Conservation (phyloP, 768 basidiomycete species). For the Naganishia onofrii region DNA sequence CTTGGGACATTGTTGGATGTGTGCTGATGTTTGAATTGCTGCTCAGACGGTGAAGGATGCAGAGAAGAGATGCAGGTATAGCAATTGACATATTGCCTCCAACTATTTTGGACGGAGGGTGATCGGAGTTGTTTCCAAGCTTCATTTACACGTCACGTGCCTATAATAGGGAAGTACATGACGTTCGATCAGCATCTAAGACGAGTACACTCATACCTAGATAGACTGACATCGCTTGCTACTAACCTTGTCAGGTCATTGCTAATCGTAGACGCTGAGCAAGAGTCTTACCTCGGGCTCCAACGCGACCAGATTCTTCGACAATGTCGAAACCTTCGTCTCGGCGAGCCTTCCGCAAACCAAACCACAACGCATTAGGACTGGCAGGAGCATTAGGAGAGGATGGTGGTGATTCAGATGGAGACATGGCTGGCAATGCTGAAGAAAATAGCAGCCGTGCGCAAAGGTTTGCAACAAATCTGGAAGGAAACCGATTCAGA, state of each 20-base stretch:
- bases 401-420: slow-evolving; percentile 19
- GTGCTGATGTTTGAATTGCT: too few species aligned
- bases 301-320: not conserved
- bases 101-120: slow-evolving; percentile 14
- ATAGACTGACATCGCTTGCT: too few species aligned
- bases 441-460: slow-evolving; percentile 37
- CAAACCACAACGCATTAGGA: slow-evolving; percentile 15
- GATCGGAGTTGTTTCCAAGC: not conserved
- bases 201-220: too few species aligned
- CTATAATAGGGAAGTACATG: not conserved
- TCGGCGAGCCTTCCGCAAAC: slow-evolving; percentile 7
- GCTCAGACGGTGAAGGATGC: not conserved
- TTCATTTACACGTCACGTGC: slow-evolving; percentile 19
- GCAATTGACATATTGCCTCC: not conserved
- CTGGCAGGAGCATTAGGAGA: slow-evolving; percentile 27
- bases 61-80: not conserved
- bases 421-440: slow-evolving; percentile 6
- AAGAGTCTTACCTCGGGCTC: not conserved
- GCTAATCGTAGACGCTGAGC: too few species aligned
- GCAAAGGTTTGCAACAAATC: slow-evolving; percentile 52
- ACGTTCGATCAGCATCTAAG: not conserved
- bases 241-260: too few species aligned
- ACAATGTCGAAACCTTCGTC: slow-evolving; percentile 16
- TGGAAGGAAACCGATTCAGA: slow-evolving; percentile 54
- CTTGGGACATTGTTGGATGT: slow-evolving; percentile 4